Conservation (phyloP, 225 moss, liverwort and hornwort species). For the Ulota crispa region DNA sequence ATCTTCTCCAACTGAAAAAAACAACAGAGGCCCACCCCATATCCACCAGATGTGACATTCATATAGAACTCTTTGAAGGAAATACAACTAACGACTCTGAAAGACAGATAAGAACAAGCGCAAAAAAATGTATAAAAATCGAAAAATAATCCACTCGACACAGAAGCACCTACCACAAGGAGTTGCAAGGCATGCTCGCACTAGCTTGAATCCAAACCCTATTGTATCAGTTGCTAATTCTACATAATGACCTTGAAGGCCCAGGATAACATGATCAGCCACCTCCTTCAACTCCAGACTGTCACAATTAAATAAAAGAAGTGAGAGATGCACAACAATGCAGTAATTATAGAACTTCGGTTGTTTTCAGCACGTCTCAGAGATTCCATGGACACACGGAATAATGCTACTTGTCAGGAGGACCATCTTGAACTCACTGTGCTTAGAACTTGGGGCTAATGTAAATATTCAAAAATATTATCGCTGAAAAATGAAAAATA, state of each 20-base stretch:
- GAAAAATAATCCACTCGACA: background rate
- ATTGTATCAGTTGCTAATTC: slow-evolving; percentile 47
- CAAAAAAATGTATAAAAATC: background rate
- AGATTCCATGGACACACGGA: slow-evolving; percentile 1
- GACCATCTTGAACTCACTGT: slow-evolving; percentile 6
- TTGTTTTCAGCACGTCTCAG: background rate
- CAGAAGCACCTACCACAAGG: slow-evolving; percentile 42
- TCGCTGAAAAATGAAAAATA: background rate
- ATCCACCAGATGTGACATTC: slow-evolving; percentile 4
- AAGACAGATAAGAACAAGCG: background rate
- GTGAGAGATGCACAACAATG: background rate
- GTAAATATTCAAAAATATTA: background rate
- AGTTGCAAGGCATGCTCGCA: slow-evolving; percentile 56
- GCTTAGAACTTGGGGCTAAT: background rate
- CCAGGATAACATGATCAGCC: slow-evolving; percentile 47
- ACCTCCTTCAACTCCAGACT: slow-evolving; percentile 58
- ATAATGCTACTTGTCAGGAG: background rate
- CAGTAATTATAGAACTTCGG: background rate
- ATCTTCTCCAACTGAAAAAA: slow-evolving; percentile 48
- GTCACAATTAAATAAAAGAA: slow-evolving; percentile 13
- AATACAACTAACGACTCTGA: background rate
- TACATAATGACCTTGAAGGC: slow-evolving; percentile 43
- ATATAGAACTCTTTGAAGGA: background rate
- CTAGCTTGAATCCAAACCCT: slow-evolving; percentile 54
- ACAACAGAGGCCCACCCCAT: slow-evolving; percentile 5